Evolutionary conservation across 306 rosid species (phyloP).

Genomic region (Inga laurina): DNA sequence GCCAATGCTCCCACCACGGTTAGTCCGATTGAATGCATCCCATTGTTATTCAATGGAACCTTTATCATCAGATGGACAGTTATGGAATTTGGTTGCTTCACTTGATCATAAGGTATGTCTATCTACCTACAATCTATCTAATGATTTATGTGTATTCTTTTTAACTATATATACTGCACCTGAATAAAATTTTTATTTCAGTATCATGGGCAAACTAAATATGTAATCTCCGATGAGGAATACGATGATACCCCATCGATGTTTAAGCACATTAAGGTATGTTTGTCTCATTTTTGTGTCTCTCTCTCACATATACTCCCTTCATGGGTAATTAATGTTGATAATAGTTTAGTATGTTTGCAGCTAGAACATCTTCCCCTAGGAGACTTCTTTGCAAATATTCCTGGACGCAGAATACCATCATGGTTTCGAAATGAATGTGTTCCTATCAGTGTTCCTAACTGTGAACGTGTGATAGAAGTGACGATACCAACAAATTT

Average conservation of each 20-base stretch:
- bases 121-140: background rate
- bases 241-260: background rate
- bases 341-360: background rate
- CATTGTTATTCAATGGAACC: background rate
- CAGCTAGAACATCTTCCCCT: background rate
- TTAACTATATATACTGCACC: background rate
- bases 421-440: background rate
- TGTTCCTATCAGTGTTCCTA: fast-evolving
- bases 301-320: background rate
- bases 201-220: background rate
- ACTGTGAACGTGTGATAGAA: background rate
- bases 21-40: background rate
- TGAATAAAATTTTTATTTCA: background rate
- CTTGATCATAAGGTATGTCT: background rate
- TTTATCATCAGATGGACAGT: background rate
- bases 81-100: background rate
- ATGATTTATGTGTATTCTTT: background rate
- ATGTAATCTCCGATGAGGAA: background rate
- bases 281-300: background rate
- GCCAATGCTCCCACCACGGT: background rate
- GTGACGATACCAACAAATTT: background rate
- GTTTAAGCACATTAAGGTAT: background rate
- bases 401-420: background rate
- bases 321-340: background rate
- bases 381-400: background rate